Percentiles rank a stretch among this genome's conserved stretches.
Evolutionary conservation across 257 asterid genomes (phyloP).

Genomic region (Primulina huaijiensis): DNA sequence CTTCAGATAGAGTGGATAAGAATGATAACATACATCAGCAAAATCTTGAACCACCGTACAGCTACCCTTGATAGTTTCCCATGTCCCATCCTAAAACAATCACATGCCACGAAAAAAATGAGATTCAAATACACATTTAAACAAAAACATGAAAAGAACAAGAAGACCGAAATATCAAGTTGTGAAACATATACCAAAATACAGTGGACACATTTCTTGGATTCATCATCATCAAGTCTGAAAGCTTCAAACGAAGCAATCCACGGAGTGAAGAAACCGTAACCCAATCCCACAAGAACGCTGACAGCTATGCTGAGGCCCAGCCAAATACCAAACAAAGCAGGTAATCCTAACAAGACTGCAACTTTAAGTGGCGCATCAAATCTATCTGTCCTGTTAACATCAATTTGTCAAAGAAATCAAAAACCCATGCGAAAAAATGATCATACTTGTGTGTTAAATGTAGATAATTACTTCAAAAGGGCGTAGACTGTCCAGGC

Average conservation of each 20-base stretch:
- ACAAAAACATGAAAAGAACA: background rate
- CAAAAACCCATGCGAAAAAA: background rate
- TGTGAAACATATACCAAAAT: conserved; percentile 47
- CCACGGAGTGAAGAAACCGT: conserved; percentile 94
- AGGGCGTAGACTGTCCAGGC: conserved; percentile 80
- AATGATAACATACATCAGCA: conserved; percentile 80
- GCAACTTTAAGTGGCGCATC: conserved; percentile 80
- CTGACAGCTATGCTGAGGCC: conserved; percentile 78
- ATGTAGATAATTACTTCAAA: conserved; percentile 48
- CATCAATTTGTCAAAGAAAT: conserved; percentile 12
- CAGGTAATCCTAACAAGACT: conserved; percentile 75
- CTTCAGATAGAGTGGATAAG: conserved; percentile 61
- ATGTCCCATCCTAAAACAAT: conserved; percentile 73
- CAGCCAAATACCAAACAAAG: conserved; percentile 74
- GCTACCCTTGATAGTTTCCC: conserved; percentile 81
- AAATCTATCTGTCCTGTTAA: conserved; percentile 62
- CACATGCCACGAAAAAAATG: conserved; percentile 6
- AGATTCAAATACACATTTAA: background rate
- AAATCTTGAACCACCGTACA: conserved; percentile 87
- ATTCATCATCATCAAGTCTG: conserved; percentile 52
- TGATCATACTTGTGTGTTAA: background rate
- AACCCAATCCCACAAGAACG: conserved; percentile 79
- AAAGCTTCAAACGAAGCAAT: conserved; percentile 90
- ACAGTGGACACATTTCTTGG: conserved; percentile 60
- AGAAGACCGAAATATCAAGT: background rate